phyloP scores from a whole-genome alignment of 1,139 yeast genomes.

The Scheffersomyces stambukii region DNA sequence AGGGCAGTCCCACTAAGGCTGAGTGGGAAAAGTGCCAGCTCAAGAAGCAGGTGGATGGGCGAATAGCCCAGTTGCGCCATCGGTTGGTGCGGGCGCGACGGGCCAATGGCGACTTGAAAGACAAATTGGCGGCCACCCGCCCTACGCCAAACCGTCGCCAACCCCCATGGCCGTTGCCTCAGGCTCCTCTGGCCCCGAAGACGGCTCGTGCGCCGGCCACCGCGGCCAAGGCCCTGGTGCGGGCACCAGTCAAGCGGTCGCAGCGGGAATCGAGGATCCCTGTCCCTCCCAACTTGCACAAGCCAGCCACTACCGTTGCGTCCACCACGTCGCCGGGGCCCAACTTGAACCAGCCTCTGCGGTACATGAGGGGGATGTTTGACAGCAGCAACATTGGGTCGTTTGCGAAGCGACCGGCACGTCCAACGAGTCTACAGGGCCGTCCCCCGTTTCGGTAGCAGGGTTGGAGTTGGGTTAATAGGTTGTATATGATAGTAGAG shows the following conservation, averaged over 20 bases:
- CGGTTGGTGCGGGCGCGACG: constrained; percentile 19
- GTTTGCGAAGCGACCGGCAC: constrained; percentile 3
- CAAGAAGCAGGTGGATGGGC: constrained; percentile 22
- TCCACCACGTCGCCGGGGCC: too few relatives aligned
- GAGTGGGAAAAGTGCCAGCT: constrained; percentile 30
- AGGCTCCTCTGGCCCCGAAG: background rate
- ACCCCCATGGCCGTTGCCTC: background rate
- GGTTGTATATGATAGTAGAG: too few relatives aligned
- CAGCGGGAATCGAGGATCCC: too few relatives aligned
- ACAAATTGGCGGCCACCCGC: constrained; percentile 16
- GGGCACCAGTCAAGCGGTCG: constrained; percentile 1
- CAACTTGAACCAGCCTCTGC: constrained; percentile 41
- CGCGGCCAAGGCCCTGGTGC: constrained; percentile 1
- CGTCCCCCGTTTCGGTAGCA: constrained; percentile 24
- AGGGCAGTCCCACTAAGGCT: constrained; percentile 35
- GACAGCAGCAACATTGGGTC: constrained; percentile 16
- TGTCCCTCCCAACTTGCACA: too few relatives aligned
- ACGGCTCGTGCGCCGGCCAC: constrained; percentile 1
- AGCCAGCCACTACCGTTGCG: too few relatives aligned
- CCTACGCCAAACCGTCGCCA: constrained; percentile 5
- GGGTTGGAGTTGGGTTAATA: too few relatives aligned
- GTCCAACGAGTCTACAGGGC: constrained; percentile 6
- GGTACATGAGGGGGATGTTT: constrained; percentile 41
- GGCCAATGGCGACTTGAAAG: constrained; percentile 25
- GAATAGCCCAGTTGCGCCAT: constrained; percentile 19